Base-by-base conservation (phyloP, 495 filamentous ascomycete species). In the Aspergillus campestris region DNA sequence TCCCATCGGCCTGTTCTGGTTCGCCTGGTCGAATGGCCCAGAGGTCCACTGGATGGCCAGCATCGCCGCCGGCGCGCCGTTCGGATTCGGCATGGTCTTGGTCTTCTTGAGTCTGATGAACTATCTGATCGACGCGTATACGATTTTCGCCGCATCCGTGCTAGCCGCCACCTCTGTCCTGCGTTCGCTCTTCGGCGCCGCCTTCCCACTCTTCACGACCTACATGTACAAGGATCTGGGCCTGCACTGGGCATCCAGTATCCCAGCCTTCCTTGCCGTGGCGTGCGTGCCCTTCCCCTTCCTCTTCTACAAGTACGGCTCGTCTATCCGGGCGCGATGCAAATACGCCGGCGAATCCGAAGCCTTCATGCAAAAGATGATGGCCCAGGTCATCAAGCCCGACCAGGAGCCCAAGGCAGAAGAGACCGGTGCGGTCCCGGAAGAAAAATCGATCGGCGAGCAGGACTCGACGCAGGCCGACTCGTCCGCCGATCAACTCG, bases 151-250 rank as follows among this genome's bases (percentile, higher is more conserved):
- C 1, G 83, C 84, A 0, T 80, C 75, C 1, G 83, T 82, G 0
- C 62, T 88, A 5, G 83, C 84, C 3, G 81, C 82, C 11, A 85
- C 80, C 52, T 65, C 77, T 7, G 73, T 85, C 1, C 60, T 87
- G 12, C 66, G 74, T 18, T 72, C 67, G 1, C n/a, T 66, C 5
- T 84, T 86, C 50, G 84, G 83, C 32, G 79, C 81, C 10, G 78
- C 72, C 0, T 87, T 89, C 59, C 84, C 84, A 0, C 67, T 89
- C 0, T 87, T 89, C 64, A 85, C 83, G 0, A 73, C 70, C 0
- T 58, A 78, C 40, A 80, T 87, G 78, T 87, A 83, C 61, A 34
- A 61, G 5, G 61, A 72, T 46, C 69, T 88, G 1, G 83, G 84
- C 42, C 72, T 80, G 40, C 79, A 86, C 59, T 86, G 82, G 83